Base-by-base conservation (phyloP, 1,139 yeast genomes). In the Blastobotrys aristatus region DNA sequence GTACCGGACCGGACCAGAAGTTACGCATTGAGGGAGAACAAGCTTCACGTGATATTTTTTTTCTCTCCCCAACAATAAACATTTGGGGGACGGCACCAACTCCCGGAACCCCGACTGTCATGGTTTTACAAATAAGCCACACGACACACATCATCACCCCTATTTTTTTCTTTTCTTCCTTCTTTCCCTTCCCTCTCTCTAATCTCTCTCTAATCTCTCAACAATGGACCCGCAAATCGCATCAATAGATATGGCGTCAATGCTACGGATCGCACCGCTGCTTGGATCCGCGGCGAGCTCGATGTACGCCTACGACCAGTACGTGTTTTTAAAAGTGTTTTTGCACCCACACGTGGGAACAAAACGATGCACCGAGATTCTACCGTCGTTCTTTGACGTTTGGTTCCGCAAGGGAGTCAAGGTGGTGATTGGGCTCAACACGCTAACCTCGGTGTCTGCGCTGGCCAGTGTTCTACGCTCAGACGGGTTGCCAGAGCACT, bases 241-340 rank as follows among this genome's bases (percentile, higher is more conserved):
- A 24, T 17, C 18, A 21, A 37, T 21, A 8, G 40, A 37, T 22
- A 24, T 37, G 29, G 26, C 30, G 7, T 22, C 40, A 24, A 22
- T 37, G 29, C 16, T 37, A 7, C 18, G 43, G 13, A 10, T 37
- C 3, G 47, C 43, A 2, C 47, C 47, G 7, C 20, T 44, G 24
- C 11, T 44, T 11, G 42, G 38, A 14, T 44, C 47, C 2, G 4
- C 43, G n/a, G 26, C 38, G 24, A 24, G 43, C 1, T 35, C 33
- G 10, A 44, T 44, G 47, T 38, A 35, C 18, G 33, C 47, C 11
- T 32, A 31, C 18, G 47, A 44, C 38, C 47, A 44, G 42, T 44
- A 44, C 42, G 7, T 30, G 13, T 44, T 44, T 32, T 17, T 37
- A 16, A 30, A 38, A 17, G 26, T 44, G 4, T 44, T 37, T 17